Conservation (phyloP, 768 basidiomycete genomes). For the Amanita inopinata region DNA sequence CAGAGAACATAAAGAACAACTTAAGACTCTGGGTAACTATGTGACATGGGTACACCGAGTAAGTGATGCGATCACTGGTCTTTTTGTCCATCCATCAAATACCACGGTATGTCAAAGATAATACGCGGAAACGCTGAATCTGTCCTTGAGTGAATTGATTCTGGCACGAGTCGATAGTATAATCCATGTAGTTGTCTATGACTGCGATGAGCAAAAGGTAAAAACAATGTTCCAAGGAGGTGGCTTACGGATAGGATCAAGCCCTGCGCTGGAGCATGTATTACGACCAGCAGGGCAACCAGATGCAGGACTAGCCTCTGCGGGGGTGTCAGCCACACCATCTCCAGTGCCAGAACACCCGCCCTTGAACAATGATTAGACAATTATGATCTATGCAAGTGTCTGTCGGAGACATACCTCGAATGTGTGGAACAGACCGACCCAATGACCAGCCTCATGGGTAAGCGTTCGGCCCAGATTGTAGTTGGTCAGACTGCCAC, state of each 20-base stretch:
- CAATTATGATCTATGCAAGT: neutral
- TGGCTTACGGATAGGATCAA: constrained; percentile 17
- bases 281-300: constrained; percentile 12
- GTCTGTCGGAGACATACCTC: constrained; percentile 20
- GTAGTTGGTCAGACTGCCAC: constrained; percentile 17
- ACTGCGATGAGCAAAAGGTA: too few relatives aligned
- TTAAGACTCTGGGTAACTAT: too few relatives aligned
- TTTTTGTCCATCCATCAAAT: neutral
- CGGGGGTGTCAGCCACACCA: constrained; percentile 19
- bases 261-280: neutral
- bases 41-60: too few relatives aligned
- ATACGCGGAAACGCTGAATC: neutral
- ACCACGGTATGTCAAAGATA: neutral
- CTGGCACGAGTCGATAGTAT: constrained; percentile 26
- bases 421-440: constrained; percentile 32
- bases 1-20: too few relatives aligned
- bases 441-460: constrained; percentile 32
- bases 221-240: too few relatives aligned
- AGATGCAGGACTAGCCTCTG: constrained; percentile 10
- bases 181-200: constrained; percentile 23
- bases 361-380: neutral
- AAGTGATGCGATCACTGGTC: too few relatives aligned
- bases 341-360: constrained; percentile 15
- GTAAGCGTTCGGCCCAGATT: constrained; percentile 20
- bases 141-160: constrained; percentile 24